Base-by-base conservation (phyloP, 2,329 filamentous ascomycete genomes). In the Oidium heveae region DNA sequence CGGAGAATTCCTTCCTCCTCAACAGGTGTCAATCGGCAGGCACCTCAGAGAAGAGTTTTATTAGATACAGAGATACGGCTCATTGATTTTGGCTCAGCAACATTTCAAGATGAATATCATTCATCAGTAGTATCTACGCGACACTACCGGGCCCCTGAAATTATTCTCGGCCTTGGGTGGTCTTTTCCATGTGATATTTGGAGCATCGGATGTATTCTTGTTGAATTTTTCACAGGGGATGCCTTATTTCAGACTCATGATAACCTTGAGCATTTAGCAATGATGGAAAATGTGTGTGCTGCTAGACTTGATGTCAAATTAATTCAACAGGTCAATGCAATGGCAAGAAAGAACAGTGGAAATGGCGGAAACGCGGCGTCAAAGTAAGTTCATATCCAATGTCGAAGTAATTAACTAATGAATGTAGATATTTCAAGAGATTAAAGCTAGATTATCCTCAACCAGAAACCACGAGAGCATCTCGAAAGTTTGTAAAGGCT, bases 231-330 rank as follows among this genome's bases (percentile, higher is more conserved):
- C 58, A 84, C 80, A 0, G 80, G 80, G 5, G 80, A 83, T 61
- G 80, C 80, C 18, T 67, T 84, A 1, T 84, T 84, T 65, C 80
- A 84, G 63, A 84, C 80, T 1, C 80, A 84, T 60, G 80, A 84
- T 59, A 84, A 84, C 57, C 70, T 83, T 24, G 80, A 84, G 64
- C 80, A 84, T 63, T 67, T 84, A 53, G 80, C 80, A n/a, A 84
- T 84, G 80, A 84, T 84, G 79, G 79, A 82, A 62, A 76, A 75
- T 36, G 79, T 83, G 8, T 76, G 78, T 54, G 76, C 76, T 53
- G 67, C 68, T 22, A 70, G 73, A 52, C 75, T 83, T 53, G 79
- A 82, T 57, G 66, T 67, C 0, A 69, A 74, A 57, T 71, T 84
- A 6, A 74, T 83, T 16, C 69, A 74, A 56, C 66, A 71, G 57